Conservation (phyloP, 2,329 filamentous ascomycete species). For the Aspergillus phoenicis region DNA sequence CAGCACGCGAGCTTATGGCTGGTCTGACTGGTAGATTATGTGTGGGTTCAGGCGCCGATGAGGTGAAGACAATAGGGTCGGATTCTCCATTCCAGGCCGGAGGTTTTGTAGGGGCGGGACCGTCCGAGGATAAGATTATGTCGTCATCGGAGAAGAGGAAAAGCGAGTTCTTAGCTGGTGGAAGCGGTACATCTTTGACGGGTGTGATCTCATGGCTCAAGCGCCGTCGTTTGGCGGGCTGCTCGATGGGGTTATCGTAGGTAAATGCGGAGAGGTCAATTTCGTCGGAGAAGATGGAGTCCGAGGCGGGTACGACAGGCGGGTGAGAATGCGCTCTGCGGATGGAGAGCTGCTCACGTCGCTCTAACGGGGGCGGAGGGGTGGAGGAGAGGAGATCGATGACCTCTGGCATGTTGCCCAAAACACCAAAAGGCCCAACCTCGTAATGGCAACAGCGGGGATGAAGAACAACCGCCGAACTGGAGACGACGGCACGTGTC, state of each 20-base stretch:
- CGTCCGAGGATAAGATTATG: constrained; percentile 19
- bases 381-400: constrained; percentile 44
- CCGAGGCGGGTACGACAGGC: constrained; percentile 11
- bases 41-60: constrained; percentile 37
- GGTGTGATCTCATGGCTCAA: constrained; percentile 28
- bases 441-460: not conserved
- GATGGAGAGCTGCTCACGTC: constrained; percentile 18
- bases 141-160: constrained; percentile 37
- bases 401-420: constrained; percentile 39
- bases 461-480: not conserved
- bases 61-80: constrained; percentile 49
- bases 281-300: constrained; percentile 30
- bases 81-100: constrained; percentile 29
- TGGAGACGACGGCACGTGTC: constrained; percentile 16
- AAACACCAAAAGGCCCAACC: not conserved
- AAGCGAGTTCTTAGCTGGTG: constrained; percentile 14
- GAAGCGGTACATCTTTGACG: not conserved
- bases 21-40: constrained; percentile 1
- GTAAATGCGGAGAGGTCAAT: constrained; percentile 31
- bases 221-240: constrained; percentile 36
- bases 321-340: constrained; percentile 18
- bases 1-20: not conserved
- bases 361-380: constrained; percentile 27
- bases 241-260: constrained; percentile 29
- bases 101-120: constrained; percentile 12